Evolutionary conservation across 805 yeast species (phyloP).

Genomic region (Myxozyma neotropica): DNA sequence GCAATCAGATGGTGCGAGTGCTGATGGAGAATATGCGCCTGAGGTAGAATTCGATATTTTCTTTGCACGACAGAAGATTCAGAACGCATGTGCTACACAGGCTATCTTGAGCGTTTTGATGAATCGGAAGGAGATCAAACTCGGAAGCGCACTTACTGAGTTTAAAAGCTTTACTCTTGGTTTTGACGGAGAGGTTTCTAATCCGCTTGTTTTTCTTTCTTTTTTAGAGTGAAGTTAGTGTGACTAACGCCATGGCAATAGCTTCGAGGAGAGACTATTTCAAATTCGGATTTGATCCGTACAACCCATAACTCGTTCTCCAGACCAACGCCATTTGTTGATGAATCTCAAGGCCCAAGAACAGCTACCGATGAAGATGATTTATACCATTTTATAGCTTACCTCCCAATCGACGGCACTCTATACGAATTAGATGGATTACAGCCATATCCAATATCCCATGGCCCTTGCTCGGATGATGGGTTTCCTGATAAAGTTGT

Average conservation of each 20-base stretch:
- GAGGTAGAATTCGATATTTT: constrained; percentile 47
- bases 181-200: constrained; percentile 50
- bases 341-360: constrained; percentile 42
- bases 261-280: constrained; percentile 61
- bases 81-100: constrained; percentile 75
- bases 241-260: background rate
- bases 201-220: background rate
- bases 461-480: constrained; percentile 48
- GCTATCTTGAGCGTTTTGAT: constrained; percentile 63
- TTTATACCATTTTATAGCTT: constrained; percentile 63
- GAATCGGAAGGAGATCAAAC: constrained; percentile 47
- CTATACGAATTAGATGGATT: constrained; percentile 68
- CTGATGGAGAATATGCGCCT: constrained; percentile 50
- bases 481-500: constrained; percentile 51
- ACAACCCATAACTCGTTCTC: constrained; percentile 63
- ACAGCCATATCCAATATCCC: constrained; percentile 57
- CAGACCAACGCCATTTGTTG: constrained; percentile 55
- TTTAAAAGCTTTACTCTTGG: constrained; percentile 54
- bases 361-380: constrained; percentile 42
- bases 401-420: constrained; percentile 48
- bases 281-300: constrained; percentile 60
- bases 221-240: background rate
- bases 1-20: constrained; percentile 40
- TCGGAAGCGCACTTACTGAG: constrained; percentile 54
- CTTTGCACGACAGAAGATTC: constrained; percentile 65